Conservation (phyloP, 192 early-diverging fungal genomes). For the Coemansia umbellata region DNA sequence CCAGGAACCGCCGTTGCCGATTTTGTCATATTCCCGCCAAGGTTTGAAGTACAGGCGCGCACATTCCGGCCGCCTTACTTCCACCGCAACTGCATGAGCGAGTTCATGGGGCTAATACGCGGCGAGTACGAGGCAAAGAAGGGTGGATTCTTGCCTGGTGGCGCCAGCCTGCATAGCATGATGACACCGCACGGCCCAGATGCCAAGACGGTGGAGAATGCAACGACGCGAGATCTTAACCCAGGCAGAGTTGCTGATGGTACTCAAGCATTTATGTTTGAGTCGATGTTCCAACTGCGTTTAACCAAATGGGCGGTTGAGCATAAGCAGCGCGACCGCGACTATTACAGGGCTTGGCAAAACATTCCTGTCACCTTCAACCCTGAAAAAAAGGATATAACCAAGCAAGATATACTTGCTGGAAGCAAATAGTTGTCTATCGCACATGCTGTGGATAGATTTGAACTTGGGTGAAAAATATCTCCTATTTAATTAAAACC, state of each 20-base stretch:
- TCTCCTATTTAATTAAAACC: no score
- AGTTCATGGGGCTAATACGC: constrained; percentile 95
- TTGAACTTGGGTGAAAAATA: no score
- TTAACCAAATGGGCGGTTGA: constrained; percentile 79
- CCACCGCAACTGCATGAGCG: constrained; percentile 97
- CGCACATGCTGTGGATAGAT: no score
- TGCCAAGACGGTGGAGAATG: constrained; percentile 67
- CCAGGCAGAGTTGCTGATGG: constrained; percentile 79
- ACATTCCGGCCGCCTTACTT: constrained; percentile 95
- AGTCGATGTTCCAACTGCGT: constrained; percentile 75
- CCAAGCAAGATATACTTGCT: no score
- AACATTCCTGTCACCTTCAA: constrained; percentile 52
- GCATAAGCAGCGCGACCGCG: constrained; percentile 66
- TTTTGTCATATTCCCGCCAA: constrained; percentile 96
- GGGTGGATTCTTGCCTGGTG: constrained; percentile 88
- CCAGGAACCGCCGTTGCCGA: constrained; percentile 86
- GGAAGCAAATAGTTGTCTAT: no score
- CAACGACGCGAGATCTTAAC: constrained; percentile 63
- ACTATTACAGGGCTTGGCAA: constrained; percentile 91
- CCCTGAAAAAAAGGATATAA: constrained; percentile 16
- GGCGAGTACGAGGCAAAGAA: constrained; percentile 94
- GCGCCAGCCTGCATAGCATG: constrained; percentile 71
- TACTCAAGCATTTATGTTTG: constrained; percentile 96
- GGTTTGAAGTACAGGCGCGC: constrained; percentile 86
- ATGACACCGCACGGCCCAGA: constrained; percentile 97